Conservation (phyloP, 129 eudicot species). For the Silybum marianum region DNA sequence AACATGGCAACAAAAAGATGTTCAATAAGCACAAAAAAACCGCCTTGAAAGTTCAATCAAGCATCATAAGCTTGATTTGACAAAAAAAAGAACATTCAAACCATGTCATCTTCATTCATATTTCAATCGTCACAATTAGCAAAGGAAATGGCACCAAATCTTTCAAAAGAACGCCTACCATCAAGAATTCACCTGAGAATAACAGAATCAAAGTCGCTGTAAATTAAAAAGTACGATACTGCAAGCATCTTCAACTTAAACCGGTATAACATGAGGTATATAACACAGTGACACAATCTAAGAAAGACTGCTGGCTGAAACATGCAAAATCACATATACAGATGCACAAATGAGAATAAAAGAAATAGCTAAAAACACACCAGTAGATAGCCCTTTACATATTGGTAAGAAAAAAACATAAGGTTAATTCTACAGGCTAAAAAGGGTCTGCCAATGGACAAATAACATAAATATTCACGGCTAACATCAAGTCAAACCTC, state of each 20-base stretch:
- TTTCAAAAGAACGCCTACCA: neutral
- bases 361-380: neutral
- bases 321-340: neutral
- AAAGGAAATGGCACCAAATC: neutral
- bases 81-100: conserved; percentile 17
- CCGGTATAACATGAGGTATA: neutral
- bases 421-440: neutral
- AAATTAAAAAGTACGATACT: neutral
- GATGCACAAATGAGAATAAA: neutral
- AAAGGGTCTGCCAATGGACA: neutral
- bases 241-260: neutral
- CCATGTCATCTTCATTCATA: conserved; percentile 5
- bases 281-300: neutral
- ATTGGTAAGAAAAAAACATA: neutral
- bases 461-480: neutral
- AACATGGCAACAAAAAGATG: neutral
- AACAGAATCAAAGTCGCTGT: neutral
- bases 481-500: neutral
- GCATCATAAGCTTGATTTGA: conserved; percentile 12
- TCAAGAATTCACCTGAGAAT: conserved; percentile 10
- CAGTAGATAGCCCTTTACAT: neutral
- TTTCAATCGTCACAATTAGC: neutral
- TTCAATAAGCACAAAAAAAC: neutral
- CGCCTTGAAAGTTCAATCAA: neutral
- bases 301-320: neutral